These are phyloP conservation scores for Phytopythium mirpurense DNA, from an alignment of 352 stramenopile genomes.

Conservation along the genomic window DNA sequence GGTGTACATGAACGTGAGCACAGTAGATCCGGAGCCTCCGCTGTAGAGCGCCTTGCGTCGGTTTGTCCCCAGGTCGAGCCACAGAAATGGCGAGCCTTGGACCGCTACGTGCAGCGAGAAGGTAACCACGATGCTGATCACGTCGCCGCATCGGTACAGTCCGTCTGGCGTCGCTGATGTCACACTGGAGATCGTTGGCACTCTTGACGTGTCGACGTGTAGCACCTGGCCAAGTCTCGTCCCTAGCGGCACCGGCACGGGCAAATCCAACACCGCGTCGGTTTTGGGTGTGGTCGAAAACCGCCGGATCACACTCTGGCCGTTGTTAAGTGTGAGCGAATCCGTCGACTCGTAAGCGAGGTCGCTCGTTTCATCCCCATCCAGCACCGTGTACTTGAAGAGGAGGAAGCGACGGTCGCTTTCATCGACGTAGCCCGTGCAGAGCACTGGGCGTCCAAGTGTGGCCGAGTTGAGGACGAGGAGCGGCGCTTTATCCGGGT, in stretches of 20 bases:
- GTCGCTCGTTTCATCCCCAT: conserved; percentile 42
- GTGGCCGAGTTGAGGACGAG: conserved; percentile 55
- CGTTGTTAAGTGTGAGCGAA: conserved; percentile 73
- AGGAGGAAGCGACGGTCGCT: conserved; percentile 48
- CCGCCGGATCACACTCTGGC: conserved; percentile 69
- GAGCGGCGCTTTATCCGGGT: conserved; percentile 68
- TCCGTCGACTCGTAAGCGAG: conserved; percentile 50
- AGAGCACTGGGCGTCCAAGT: conserved; percentile 45
- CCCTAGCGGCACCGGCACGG: conserved; percentile 40
- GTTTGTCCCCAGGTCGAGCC: conserved; percentile 54
- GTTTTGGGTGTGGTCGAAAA: conserved; percentile 77
- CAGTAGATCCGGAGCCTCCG: conserved; percentile 42
- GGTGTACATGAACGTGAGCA: conserved; percentile 60
- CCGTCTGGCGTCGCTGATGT: conserved; percentile 38
- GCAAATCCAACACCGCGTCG: conserved; percentile 56
- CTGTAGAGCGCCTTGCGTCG: conserved; percentile 48
- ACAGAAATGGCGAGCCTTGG: conserved; percentile 49
- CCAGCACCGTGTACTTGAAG: conserved; percentile 67
- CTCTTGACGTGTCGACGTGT: conserved; percentile 50
- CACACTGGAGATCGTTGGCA: conserved; percentile 51
- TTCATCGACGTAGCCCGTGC: conserved; percentile 44
- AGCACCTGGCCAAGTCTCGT: conserved; percentile 26
- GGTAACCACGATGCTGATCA: conserved; percentile 44
- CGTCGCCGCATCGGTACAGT: conserved; percentile 62
- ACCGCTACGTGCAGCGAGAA: conserved; percentile 77